A percentile compares a stretch with the other conserved stretches of the same genome.
Conservation (phyloP, 495 filamentous ascomycete genomes). For the Xylaria cubensis region DNA sequence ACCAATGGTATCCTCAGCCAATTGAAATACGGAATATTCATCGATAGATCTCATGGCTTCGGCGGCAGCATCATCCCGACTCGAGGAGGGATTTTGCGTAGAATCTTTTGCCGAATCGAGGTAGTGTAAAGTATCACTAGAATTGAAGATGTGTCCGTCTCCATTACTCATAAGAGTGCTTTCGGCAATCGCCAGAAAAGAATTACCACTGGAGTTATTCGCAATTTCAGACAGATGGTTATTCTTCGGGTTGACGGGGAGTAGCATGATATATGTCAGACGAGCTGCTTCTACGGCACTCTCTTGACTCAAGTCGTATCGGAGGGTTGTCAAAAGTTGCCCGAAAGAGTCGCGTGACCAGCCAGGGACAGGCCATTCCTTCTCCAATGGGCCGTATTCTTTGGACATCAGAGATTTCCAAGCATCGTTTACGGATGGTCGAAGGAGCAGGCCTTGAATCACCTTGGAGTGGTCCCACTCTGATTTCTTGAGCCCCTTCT, state of each 20-base stretch:
- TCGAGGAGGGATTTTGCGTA: not conserved
- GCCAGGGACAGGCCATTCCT: not conserved
- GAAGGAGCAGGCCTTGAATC: not conserved
- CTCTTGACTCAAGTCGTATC: not conserved
- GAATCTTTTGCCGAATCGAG: not conserved
- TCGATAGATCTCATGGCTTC: not conserved
- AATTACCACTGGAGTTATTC: not conserved
- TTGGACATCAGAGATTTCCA: not conserved
- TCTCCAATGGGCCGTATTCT: not conserved
- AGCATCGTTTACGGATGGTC: not conserved
- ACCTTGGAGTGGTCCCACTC: not conserved
- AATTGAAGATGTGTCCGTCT: not conserved
- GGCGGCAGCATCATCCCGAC: not conserved
- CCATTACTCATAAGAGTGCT: not conserved
- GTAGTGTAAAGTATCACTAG: not conserved
- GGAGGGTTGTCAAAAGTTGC: not conserved
- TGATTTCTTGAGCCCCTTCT: not conserved
- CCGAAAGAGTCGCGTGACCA: slow-evolving; percentile 1
- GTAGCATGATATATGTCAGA: not conserved
- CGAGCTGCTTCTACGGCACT: not conserved
- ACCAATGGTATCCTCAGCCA: not conserved
- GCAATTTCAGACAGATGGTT: not conserved
- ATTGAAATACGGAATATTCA: not conserved
- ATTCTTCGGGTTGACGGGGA: not conserved
- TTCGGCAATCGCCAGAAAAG: not conserved